A percentile compares a stretch with the other conserved stretches of the same genome.
phyloP scores from a whole-genome alignment of 2,329 filamentous ascomycete genomes.

The Fusarium sp. region DNA sequence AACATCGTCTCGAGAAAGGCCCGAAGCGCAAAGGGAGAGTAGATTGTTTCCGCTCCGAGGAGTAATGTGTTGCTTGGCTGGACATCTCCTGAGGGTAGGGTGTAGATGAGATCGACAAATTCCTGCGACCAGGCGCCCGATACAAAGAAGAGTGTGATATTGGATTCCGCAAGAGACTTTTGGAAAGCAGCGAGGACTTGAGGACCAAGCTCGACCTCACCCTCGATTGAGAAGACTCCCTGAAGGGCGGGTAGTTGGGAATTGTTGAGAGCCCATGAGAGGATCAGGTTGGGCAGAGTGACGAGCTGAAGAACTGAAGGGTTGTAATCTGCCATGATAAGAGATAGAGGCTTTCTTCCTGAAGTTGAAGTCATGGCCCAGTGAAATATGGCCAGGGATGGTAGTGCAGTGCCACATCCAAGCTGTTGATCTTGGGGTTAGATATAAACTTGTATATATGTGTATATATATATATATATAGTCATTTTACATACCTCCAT shows the following conservation, averaged over 20 bases:
- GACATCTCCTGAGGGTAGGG: conserved; percentile 21
- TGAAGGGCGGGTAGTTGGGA: conserved; percentile 51
- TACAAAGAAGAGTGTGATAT: conserved; percentile 70
- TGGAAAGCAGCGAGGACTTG: conserved; percentile 68
- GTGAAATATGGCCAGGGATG: conserved; percentile 75
- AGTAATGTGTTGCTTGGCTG: conserved; percentile 57
- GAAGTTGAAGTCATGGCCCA: conserved; percentile 53
- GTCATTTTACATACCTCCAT: conserved; percentile 60
- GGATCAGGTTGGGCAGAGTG: conserved; percentile 79
- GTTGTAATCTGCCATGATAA: conserved; percentile 83
- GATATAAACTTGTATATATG: conserved; percentile 8
- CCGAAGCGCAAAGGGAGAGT: conserved; percentile 75
- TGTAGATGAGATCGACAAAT: conserved; percentile 68
- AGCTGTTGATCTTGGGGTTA: conserved; percentile 59
- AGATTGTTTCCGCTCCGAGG: conserved; percentile 83
- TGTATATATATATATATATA: not conserved
- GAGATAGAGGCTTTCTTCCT: conserved; percentile 54
- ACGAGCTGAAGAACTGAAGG: conserved; percentile 79
- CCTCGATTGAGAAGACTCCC: conserved; percentile 60
- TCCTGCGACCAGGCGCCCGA: conserved; percentile 78
- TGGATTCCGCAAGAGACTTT: conserved; percentile 56
- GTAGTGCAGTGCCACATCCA: conserved; percentile 80
- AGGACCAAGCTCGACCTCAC: conserved; percentile 71
- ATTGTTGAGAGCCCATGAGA: conserved; percentile 69
- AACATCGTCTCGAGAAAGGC: conserved; percentile 75